A percentile compares a stretch with the other conserved stretches of the same genome.
phyloP scores from a whole-genome alignment of 257 asterid species.

The Ehretia macrophylla region DNA sequence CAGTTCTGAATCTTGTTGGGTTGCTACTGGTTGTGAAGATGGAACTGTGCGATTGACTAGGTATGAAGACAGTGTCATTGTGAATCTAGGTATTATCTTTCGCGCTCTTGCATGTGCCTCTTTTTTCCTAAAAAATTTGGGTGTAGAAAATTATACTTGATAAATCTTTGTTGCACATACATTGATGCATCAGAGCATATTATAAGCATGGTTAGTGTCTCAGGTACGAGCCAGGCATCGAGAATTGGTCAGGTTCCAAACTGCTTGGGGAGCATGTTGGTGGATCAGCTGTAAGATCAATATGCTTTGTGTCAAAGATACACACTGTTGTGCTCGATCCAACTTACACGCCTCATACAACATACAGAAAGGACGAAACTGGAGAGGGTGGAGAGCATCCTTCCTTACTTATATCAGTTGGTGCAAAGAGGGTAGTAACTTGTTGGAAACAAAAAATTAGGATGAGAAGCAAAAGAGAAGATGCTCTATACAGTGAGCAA shows the following conservation, averaged over 20 bases:
- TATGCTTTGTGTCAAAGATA: conserved; percentile 61
- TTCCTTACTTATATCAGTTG: conserved; percentile 75
- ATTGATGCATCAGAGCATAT: conserved; percentile 3
- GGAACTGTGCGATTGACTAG: conserved; percentile 94
- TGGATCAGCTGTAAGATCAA: conserved; percentile 94
- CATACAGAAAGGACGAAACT: conserved; percentile 23
- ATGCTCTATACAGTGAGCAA: conserved; percentile 21
- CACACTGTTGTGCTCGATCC: conserved; percentile 42
- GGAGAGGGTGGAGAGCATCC: conserved; percentile 40
- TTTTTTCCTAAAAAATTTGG: not conserved
- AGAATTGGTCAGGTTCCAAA: conserved; percentile 72
- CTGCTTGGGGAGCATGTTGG: conserved; percentile 94
- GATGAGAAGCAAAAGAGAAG: conserved; percentile 26
- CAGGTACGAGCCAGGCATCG: conserved; percentile 62
- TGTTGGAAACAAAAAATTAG: conserved; percentile 70
- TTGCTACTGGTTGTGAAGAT: conserved; percentile 97
- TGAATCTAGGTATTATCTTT: not conserved
- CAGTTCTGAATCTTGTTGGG: conserved; percentile 47
- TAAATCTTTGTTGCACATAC: not conserved
- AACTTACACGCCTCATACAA: conserved; percentile 25
- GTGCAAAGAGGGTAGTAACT: conserved; percentile 93
- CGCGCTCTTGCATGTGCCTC: not conserved
- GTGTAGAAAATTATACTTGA: not conserved
- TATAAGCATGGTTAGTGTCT: conserved; percentile 23
- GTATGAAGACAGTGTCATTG: conserved; percentile 30